A percentile compares a stretch with the other conserved stretches of the same genome.
Evolutionary conservation across 495 filamentous ascomycete species (phyloP).

Genomic region (Parachaetomium inaequale): DNA sequence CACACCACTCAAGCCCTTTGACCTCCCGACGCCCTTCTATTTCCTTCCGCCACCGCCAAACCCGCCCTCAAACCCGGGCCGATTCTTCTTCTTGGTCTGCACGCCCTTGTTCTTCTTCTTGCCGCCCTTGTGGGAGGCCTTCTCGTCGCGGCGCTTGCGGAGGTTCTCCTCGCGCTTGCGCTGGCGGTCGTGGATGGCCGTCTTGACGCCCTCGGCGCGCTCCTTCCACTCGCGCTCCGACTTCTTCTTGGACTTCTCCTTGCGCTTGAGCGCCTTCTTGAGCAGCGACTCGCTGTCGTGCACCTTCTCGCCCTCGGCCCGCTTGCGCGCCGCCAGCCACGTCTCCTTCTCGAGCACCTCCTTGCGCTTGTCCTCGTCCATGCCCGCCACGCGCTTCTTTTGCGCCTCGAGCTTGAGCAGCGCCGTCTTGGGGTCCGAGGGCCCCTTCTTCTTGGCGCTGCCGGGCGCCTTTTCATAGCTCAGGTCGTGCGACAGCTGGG

Average conservation of each 20-base stretch:
- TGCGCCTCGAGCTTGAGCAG: constrained; percentile 67
- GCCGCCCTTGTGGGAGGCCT: constrained; percentile 45
- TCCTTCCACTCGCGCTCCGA: constrained; percentile 87
- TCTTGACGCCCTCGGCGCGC: constrained; percentile 67
- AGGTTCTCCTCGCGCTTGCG: constrained; percentile 88
- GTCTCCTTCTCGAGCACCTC: constrained; percentile 88
- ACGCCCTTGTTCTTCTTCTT: constrained; percentile 66
- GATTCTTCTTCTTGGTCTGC: constrained; percentile 51
- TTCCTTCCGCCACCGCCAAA: constrained; percentile 61
- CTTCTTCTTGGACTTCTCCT: constrained; percentile 85
- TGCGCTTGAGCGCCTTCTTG: constrained; percentile 92
- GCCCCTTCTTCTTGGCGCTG: constrained; percentile 62
- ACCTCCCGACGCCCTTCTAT: background rate
- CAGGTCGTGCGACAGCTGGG: constrained; percentile 65
- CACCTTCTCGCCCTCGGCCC: constrained; percentile 86
- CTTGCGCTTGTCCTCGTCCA: constrained; percentile 73
- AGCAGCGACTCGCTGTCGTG: constrained; percentile 81
- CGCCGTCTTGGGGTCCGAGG: constrained; percentile 73
- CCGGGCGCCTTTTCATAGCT: constrained; percentile 48
- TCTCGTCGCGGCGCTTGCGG: constrained; percentile 75
- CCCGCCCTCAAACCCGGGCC: constrained; percentile 83
- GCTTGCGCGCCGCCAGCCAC: constrained; percentile 88
- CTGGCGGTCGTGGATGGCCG: constrained; percentile 72
- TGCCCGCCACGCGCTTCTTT: constrained; percentile 61
- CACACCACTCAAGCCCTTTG: background rate